These are phyloP conservation scores for Termitomyces bulborhizus DNA, from an alignment of 768 basidiomycete genomes.

Conservation along the genomic window DNA sequence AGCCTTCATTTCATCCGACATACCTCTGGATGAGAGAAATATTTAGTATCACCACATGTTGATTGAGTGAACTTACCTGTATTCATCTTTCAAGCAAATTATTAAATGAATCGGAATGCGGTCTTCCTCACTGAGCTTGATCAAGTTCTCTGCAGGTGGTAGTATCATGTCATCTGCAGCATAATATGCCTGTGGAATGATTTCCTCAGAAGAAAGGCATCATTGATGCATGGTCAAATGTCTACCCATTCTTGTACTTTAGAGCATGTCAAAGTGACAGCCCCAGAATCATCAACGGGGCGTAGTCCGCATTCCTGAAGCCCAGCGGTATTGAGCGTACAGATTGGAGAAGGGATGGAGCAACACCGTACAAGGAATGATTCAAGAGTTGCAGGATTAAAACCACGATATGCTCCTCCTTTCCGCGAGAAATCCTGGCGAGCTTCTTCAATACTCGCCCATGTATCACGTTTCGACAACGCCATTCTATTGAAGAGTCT, in stretches of 20 bases:
- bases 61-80: neutral
- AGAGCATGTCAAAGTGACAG: conserved; percentile 3
- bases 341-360: neutral
- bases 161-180: conserved; percentile 4
- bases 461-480: conserved; percentile 2
- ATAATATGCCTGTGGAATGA: conserved; percentile 2
- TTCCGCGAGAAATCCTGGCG: conserved; percentile 6
- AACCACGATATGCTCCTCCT: conserved; percentile 8
- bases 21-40: neutral
- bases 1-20: conserved; percentile 7
- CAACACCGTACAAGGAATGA: conserved; percentile 1
- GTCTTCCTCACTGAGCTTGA: conserved; percentile 2
- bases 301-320: conserved; percentile 2
- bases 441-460: conserved; percentile 3
- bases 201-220: neutral
- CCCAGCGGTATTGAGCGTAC: no score
- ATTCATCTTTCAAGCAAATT: conserved; percentile 6
- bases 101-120: conserved; percentile 3
- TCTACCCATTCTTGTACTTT: conserved; percentile 3
- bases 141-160: neutral
- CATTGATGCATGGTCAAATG: neutral
- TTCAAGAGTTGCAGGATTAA: neutral
- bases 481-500: conserved; percentile 5
- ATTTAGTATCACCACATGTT: no score
- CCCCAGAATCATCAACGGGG: neutral